These are phyloP conservation scores for Neopestalotiopsis clavispora DNA, from an alignment of 2,329 filamentous ascomycete species.

Conservation along the genomic window DNA sequence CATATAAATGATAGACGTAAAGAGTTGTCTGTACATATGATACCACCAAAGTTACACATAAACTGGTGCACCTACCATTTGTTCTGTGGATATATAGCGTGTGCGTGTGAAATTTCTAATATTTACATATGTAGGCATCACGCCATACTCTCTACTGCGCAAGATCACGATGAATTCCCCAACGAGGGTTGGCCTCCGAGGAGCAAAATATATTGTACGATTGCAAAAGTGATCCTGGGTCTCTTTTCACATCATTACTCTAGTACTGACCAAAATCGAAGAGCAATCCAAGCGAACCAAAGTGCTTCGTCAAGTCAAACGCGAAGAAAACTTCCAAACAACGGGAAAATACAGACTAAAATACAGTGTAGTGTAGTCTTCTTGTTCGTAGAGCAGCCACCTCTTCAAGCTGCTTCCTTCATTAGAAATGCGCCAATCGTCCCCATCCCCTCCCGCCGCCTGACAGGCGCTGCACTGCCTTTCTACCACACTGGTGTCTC, in stretches of 20 bases:
- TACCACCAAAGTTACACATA: background rate
- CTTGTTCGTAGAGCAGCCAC: background rate
- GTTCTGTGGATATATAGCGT: too few species aligned
- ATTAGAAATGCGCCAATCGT: background rate
- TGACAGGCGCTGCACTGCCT: background rate
- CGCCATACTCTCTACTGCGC: too few species aligned
- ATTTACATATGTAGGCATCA: too few species aligned
- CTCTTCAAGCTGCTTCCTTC: background rate
- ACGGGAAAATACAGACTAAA: constrained; percentile 15
- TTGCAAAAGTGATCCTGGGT: too few species aligned
- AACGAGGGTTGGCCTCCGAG: too few species aligned
- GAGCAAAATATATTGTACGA: too few species aligned
- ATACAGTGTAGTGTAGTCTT: constrained; percentile 10
- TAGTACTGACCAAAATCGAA: background rate
- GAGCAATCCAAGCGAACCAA: background rate
- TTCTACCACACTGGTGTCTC: background rate
- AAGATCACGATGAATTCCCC: too few species aligned
- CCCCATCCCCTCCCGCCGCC: background rate
- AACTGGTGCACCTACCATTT: too few species aligned
- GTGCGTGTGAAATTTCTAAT: too few species aligned
- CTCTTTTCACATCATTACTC: background rate
- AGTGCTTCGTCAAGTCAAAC: background rate
- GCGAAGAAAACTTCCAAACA: background rate
- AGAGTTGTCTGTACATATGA: background rate
- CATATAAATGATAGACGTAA: constrained; percentile 8